These are phyloP conservation scores for Raffaelea arxii DNA, from an alignment of 2,329 filamentous ascomycete genomes.

Conservation along the genomic window DNA sequence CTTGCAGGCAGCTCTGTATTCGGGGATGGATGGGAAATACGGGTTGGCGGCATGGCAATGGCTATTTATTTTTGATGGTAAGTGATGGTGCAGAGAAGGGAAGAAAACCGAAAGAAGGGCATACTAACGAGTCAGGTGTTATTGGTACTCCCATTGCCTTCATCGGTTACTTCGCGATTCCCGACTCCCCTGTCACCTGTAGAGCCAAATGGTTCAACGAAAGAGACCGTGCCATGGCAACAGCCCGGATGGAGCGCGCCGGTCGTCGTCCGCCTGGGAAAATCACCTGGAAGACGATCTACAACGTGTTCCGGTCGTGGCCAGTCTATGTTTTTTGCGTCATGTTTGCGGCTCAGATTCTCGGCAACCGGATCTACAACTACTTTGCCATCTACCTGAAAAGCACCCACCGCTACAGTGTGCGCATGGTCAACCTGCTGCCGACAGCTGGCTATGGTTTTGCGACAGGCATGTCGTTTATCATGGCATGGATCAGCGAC, in stretches of 20 bases:
- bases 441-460: constrained; percentile 24
- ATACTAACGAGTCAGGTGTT: too few relatives aligned
- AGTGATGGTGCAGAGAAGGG: too few relatives aligned
- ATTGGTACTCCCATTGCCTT: constrained; percentile 27
- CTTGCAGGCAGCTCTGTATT: constrained; percentile 48
- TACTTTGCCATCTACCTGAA: constrained; percentile 31
- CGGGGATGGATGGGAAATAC: constrained; percentile 34
- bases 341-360: constrained; percentile 9
- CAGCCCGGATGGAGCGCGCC: constrained; percentile 58
- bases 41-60: constrained; percentile 9
- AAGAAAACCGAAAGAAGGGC: too few relatives aligned
- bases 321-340: constrained; percentile 31
- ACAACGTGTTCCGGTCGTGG: constrained; percentile 29
- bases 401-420: constrained; percentile 21
- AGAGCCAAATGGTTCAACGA: constrained; percentile 27
- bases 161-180: constrained; percentile 22
- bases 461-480: constrained; percentile 31
- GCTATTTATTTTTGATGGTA: constrained; percentile 10
- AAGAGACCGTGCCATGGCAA: constrained; percentile 53
- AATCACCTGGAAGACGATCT: constrained; percentile 25
- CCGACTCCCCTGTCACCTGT: constrained; percentile 28
- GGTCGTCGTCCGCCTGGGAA: constrained; percentile 27
- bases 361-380: constrained; percentile 24
- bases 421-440: constrained; percentile 34
- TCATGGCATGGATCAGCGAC: constrained; percentile 43